Evolutionary conservation across 139 green algal genomes (phyloP).

Genomic region (Chlamydomonas eustigma): DNA sequence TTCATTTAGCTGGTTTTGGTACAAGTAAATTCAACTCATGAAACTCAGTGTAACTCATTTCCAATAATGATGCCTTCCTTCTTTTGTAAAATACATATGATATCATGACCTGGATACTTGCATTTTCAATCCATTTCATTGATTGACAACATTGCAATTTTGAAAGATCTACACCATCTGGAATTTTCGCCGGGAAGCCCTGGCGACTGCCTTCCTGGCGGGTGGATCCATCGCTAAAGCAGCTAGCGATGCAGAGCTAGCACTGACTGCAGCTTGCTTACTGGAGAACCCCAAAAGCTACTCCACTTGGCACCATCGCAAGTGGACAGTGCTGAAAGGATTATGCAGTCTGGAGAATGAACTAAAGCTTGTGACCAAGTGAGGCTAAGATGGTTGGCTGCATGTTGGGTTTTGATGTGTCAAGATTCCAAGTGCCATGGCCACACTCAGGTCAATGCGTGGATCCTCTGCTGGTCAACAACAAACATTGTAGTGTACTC

Average conservation of each 20-base stretch:
- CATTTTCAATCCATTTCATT: too few species aligned
- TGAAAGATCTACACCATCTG: conserved; percentile 91
- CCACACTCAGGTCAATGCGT: too few species aligned
- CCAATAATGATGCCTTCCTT: too few species aligned
- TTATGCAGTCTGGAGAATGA: conserved; percentile 50
- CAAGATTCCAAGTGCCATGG: too few species aligned
- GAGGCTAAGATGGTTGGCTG: too few species aligned
- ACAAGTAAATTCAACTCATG: too few species aligned
- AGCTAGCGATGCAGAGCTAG: conserved; percentile 51
- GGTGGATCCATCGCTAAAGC: conserved; percentile 42
- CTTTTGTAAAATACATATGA: too few species aligned
- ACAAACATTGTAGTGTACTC: too few species aligned
- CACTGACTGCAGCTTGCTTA: conserved; percentile 64
- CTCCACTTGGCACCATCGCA: conserved; percentile 88
- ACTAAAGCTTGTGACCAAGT: conserved; percentile 49
- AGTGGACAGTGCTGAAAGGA: conserved; percentile 66
- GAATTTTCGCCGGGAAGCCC: conserved; percentile 78
- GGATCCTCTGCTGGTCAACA: too few species aligned
- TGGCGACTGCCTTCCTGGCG: conserved; percentile 44
- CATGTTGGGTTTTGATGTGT: too few species aligned
- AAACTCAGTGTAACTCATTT: not conserved
- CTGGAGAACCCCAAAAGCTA: conserved; percentile 92
- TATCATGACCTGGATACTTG: not conserved
- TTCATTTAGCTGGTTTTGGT: too few species aligned
- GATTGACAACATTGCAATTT: too few species aligned